Base-by-base conservation (phyloP, 805 yeast species). In the Spathaspora gorwiae region DNA sequence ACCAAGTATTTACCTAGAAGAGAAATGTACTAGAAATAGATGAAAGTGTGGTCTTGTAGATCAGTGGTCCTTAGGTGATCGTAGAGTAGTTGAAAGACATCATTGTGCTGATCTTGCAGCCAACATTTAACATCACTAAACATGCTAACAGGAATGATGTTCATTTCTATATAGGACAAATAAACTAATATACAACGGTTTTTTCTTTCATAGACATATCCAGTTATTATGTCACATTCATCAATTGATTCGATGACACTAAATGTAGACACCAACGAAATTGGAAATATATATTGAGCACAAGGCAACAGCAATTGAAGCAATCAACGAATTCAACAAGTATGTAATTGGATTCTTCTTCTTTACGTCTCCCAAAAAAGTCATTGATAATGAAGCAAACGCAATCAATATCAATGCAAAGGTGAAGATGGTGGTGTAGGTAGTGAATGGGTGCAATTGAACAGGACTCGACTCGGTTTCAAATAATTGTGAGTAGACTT, bases 241-340 rank as follows among this genome's bases (percentile, higher is more conserved):
- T 19, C 24, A 5, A 19, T 19, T 2, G 24, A 19, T 19, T 19
- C 24, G 24, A 19, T 19, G 24, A 5, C n/a, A 10, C 40, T 55
- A 71, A 44, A 70, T 65, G 49, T 71, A 70, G 2, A 72, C 76
- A 15, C 76, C 76, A 37, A 71, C 70, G 49, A 55, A 67, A 55
- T 71, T 72, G 45, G 73, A 61, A 10, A 66, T 57, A 50, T 62
- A 61, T n/a, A 70, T 53, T 2, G 69, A 53, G 8, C 70, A 64
- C 43, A 65, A 58, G 1, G 72, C 75, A 42, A 72, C 58, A 14
- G 74, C 56, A 11, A 63, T 38, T 12, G 73, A 65, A 8, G 75
- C 73, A 45, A 68, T 52, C 14, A 59, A 35, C 6, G 72, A 64
- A 47, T 62, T 58, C 39, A 55, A 37, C 30, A 67, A 47, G 52